Conservation (phyloP, 257 asterid genomes). For the Haberlea rhodopensis region DNA sequence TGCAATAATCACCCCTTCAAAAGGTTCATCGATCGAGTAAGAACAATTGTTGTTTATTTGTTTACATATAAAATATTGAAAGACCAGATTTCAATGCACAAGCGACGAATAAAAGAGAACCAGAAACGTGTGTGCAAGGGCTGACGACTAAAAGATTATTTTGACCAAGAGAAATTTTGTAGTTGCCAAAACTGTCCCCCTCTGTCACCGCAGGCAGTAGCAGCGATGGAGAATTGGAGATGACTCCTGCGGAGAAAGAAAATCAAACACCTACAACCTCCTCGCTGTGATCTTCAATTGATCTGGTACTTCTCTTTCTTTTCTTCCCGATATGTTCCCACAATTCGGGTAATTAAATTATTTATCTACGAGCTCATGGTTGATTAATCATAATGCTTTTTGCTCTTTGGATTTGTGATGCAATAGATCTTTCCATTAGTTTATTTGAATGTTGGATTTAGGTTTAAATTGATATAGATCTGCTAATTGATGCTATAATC, state of each 20-base stretch:
- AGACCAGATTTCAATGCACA: too few species aligned
- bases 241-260: conserved; percentile 36
- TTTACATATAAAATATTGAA: too few species aligned
- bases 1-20: too few species aligned
- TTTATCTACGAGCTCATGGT: conserved; percentile 17
- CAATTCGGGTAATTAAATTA: conserved; percentile 12
- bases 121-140: too few species aligned
- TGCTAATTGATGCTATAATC: conserved; percentile 11
- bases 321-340: conserved; percentile 20
- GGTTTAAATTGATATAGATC: conserved; percentile 25
- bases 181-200: too few species aligned
- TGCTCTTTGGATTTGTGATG: conserved; percentile 17
- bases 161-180: too few species aligned
- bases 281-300: conserved; percentile 28
- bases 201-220: neutral
- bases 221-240: too few species aligned
- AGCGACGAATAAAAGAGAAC: too few species aligned
- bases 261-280: conserved; percentile 12
- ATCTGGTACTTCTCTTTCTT: conserved; percentile 28
- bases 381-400: conserved; percentile 18
- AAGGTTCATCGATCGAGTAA: too few species aligned
- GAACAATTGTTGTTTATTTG: too few species aligned
- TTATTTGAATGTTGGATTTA: conserved; percentile 22
- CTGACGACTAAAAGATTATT: too few species aligned
- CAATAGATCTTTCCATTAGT: conserved; percentile 28